phyloP scores from a whole-genome alignment of 2,329 filamentous ascomycete genomes.

The Verruconis gallopava region DNA sequence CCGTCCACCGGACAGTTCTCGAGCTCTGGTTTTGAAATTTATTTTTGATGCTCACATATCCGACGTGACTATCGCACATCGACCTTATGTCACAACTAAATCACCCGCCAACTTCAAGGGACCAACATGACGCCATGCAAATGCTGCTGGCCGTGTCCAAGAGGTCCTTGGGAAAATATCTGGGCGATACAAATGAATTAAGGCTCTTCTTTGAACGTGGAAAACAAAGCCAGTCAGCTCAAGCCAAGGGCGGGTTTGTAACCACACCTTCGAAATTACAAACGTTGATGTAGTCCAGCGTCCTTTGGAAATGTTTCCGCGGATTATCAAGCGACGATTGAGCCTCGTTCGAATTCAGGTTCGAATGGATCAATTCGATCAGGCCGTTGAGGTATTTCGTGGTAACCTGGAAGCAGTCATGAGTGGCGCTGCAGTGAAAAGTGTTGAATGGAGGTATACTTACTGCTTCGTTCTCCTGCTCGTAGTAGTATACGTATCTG shows the following conservation, averaged over 20 bases:
- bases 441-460: constrained; percentile 18
- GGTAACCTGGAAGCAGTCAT: constrained; percentile 50
- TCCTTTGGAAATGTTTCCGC: constrained; percentile 86
- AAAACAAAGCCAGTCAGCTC: too few relatives aligned
- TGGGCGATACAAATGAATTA: too few relatives aligned
- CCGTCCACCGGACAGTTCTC: too few relatives aligned
- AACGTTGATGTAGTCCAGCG: constrained; percentile 81
- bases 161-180: too few relatives aligned
- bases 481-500: constrained; percentile 98
- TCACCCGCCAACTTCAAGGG: too few relatives aligned
- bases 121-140: too few relatives aligned
- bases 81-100: too few relatives aligned
- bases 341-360: constrained; percentile 75
- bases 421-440: constrained; percentile 8
- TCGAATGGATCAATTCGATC: constrained; percentile 96
- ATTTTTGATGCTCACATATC: too few relatives aligned
- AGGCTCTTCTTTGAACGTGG: too few relatives aligned
- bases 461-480: constrained; percentile 94
- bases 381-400: constrained; percentile 96
- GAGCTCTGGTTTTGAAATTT: too few relatives aligned
- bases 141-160: too few relatives aligned
- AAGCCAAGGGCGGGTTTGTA: constrained; percentile 36
- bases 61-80: too few relatives aligned
- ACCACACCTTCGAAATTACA: constrained; percentile 90
- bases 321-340: constrained; percentile 76